A percentile compares a stretch with the other conserved stretches of the same genome.
These are phyloP conservation scores for Haplographium delicatum DNA, from an alignment of 495 filamentous ascomycete species.

Conservation along the genomic window DNA sequence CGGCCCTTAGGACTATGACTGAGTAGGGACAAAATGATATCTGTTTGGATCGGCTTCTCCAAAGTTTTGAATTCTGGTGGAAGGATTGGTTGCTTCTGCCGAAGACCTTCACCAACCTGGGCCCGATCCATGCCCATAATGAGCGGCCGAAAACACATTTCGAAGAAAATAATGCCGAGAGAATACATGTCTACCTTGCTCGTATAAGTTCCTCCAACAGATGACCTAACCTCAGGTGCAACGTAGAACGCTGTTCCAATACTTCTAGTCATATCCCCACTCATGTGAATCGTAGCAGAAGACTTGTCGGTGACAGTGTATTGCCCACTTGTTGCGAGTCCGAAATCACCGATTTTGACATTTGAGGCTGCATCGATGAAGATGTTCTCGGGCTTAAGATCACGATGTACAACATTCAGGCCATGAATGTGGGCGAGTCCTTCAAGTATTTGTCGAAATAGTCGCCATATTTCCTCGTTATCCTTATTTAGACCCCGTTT, in stretches of 20 bases:
- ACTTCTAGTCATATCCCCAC: slow-evolving; percentile 64
- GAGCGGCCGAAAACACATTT: slow-evolving; percentile 78
- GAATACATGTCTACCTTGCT: slow-evolving; percentile 99
- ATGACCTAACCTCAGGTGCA: slow-evolving; percentile 79
- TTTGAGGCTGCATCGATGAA: slow-evolving; percentile 90
- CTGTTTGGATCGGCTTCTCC: slow-evolving; percentile 66
- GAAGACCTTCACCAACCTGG: slow-evolving; percentile 62
- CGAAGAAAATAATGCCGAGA: slow-evolving; percentile 93
- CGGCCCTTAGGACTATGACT: slow-evolving; percentile 75
- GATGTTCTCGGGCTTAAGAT: slow-evolving; percentile 97
- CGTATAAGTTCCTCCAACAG: slow-evolving; percentile 71
- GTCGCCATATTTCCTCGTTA: slow-evolving; percentile 73
- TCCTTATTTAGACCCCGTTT: slow-evolving; percentile 66
- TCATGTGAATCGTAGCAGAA: slow-evolving; percentile 49
- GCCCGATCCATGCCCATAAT: slow-evolving; percentile 87
- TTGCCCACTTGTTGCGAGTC: slow-evolving; percentile 84
- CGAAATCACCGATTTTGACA: slow-evolving; percentile 94
- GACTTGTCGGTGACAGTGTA: slow-evolving; percentile 61
- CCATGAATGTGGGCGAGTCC: slow-evolving; percentile 87
- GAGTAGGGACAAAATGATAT: slow-evolving; percentile 74
- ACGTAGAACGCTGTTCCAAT: slow-evolving; percentile 95
- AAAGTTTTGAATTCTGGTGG: slow-evolving; percentile 70
- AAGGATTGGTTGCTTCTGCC: slow-evolving; percentile 60
- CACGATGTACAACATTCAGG: slow-evolving; percentile 89
- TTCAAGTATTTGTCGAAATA: slow-evolving; percentile 89